phyloP scores from a whole-genome alignment of 176 grass and related monocot species.

The Carex pumila region DNA sequence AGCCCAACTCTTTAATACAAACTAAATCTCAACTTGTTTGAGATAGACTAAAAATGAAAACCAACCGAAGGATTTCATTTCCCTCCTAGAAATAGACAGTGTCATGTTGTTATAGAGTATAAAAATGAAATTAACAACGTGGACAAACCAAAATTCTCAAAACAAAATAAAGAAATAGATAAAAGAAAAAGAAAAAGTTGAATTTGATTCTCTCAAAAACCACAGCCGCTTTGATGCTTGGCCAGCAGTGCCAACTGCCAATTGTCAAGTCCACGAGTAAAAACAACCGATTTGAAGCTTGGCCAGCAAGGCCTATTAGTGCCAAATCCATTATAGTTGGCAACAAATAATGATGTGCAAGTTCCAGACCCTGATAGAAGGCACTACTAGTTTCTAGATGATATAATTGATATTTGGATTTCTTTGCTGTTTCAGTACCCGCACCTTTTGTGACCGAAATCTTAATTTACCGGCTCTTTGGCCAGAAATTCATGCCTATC shows the following conservation, averaged over 20 bases:
- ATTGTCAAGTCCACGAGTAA: no score
- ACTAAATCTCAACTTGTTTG: no score
- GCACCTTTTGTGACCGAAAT: neutral
- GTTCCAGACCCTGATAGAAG: slow-evolving; percentile 8
- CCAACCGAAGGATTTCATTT: no score
- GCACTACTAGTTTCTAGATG: neutral
- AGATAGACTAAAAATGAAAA: no score
- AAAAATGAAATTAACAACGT: neutral
- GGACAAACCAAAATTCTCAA: neutral
- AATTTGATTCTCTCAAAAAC: neutral
- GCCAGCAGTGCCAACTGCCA: no score
- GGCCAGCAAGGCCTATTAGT: no score
- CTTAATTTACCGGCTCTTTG: neutral
- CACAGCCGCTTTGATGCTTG: no score
- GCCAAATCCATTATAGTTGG: neutral
- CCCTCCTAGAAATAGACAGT: neutral
- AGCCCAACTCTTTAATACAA: no score
- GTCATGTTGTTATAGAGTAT: neutral
- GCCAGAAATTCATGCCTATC: neutral
- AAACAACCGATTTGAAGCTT: no score
- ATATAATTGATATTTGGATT: neutral
- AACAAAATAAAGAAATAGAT: neutral
- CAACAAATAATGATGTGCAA: neutral
- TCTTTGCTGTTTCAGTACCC: neutral
- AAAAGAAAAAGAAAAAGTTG: neutral